Base-by-base conservation (phyloP, 2,329 filamentous ascomycete genomes). In the Berkeleyomyces basicola region DNA sequence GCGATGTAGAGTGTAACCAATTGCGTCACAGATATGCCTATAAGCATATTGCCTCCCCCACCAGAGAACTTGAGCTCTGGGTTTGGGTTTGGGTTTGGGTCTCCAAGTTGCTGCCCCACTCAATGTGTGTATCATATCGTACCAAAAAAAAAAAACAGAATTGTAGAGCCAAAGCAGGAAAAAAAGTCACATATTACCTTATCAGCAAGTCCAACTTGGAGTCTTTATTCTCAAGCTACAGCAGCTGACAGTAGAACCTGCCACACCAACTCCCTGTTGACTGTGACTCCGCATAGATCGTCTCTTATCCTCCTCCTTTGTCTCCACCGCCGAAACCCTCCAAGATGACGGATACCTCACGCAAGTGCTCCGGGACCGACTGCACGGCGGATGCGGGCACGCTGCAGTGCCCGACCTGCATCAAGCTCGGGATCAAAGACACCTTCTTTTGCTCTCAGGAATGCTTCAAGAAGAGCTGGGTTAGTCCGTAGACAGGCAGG, bases 391-490 rank as follows among this genome's bases (percentile, higher is more conserved):
- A 92, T 67, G 91, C 91, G 63, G 86, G 89, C 65, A 79, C 85
- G 61, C 77, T 99, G 57, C 91, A 97, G 74, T 99, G 93, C 74
- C 93, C 93, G 62, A 97, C 89, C 59, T 99, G 93, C 73, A 80
- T 96, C 70, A 96, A 96, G 76, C 78, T 91, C 53, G 88, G 87
- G 61, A 86, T 85, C 69, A 84, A 91, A 71, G 89, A 93, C 70
- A 95, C 90, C 77, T 96, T 85, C 76, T 99, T 97, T 77, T 99
- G 93, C 78, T 90, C 90, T 37, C 93, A 99, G 74, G 93, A 97
- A 69, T 99, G 93, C 79, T 99, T 99, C 77, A 97, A 96, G 80
- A 86, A 85, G 74, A 99, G 90, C 78, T 99, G 93, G 93, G 93
- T 97, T 84, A 69, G 82, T 68, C 68, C 39, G 46, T 43, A 61